A percentile compares a stretch with the other conserved stretches of the same genome.
These are phyloP conservation scores for Coemansia sp. DNA, from an alignment of 192 early-diverging fungal genomes.

Conservation along the genomic window DNA sequence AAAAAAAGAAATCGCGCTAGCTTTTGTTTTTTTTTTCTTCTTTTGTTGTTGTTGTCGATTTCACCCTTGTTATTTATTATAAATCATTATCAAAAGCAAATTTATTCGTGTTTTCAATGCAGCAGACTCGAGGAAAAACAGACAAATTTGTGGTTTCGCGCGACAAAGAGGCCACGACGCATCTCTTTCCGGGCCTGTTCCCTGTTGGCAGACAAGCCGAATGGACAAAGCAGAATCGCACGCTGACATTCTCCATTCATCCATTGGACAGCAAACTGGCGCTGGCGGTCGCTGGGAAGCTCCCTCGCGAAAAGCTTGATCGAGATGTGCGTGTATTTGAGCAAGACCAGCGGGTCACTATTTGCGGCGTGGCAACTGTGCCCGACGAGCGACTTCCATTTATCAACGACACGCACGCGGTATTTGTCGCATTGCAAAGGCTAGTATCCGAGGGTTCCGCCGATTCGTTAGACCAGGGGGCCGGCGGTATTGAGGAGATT, in stretches of 20 bases:
- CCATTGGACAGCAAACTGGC: constrained; percentile 26
- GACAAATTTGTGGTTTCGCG: constrained; percentile 39
- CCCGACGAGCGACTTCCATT: constrained; percentile 36
- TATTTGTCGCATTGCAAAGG: constrained; percentile 36
- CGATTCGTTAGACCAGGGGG: not conserved
- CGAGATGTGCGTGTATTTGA: constrained; percentile 9
- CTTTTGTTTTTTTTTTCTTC: constrained; percentile 10
- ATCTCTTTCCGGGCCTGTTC: constrained; percentile 27
- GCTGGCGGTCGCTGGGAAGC: constrained; percentile 25
- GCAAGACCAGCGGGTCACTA: constrained; percentile 31
- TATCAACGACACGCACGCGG: constrained; percentile 48
- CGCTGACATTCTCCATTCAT: constrained; percentile 26
- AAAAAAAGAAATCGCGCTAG: not conserved
- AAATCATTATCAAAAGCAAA: not conserved
- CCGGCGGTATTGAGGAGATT: constrained; percentile 15
- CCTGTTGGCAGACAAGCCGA: constrained; percentile 23
- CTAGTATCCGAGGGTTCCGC: constrained; percentile 15
- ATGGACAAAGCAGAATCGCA: constrained; percentile 40
- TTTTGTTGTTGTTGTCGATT: no score
- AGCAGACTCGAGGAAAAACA: constrained; percentile 11
- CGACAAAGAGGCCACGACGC: constrained; percentile 15
- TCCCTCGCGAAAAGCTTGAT: constrained; percentile 16
- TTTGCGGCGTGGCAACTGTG: constrained; percentile 18
- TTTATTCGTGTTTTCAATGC: not conserved
- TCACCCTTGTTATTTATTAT: not conserved